Evolutionary conservation across 768 basidiomycete genomes (phyloP).

Genomic region (Lepiota brunneoincarnata): DNA sequence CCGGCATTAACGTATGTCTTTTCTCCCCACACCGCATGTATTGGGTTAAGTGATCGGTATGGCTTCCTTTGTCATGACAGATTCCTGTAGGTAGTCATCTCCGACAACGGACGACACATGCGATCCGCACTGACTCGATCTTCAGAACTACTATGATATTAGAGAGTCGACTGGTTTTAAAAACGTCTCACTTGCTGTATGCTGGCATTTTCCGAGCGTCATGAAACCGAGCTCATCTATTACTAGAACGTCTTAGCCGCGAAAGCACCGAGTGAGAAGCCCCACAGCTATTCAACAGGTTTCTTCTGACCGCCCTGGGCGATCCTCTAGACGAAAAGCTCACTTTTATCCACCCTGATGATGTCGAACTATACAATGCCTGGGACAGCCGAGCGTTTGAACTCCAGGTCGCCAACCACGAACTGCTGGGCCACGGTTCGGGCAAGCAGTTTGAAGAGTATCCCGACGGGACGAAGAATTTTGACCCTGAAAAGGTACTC

Average conservation of each 20-base stretch:
- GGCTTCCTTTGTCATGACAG: conserved; percentile 27
- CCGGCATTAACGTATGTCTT: conserved; percentile 72
- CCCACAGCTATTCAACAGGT: not conserved
- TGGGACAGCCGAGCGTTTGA: conserved; percentile 84
- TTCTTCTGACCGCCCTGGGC: not conserved
- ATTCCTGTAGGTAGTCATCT: conserved; percentile 50
- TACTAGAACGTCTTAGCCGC: conserved; percentile 78
- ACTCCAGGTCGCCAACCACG: conserved; percentile 89
- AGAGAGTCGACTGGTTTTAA: conserved; percentile 84
- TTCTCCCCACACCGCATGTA: not conserved
- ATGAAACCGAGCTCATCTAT: not conserved
- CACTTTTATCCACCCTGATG: conserved; percentile 82
- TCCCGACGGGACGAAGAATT: conserved; percentile 76
- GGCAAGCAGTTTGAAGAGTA: conserved; percentile 82
- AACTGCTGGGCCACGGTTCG: conserved; percentile 81
- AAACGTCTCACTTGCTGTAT: conserved; percentile 79
- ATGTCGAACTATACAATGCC: conserved; percentile 66
- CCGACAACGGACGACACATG: not conserved
- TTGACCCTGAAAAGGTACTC: conserved; percentile 63
- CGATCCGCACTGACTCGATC: not conserved
- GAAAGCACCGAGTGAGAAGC: conserved; percentile 71
- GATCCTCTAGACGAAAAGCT: conserved; percentile 59
- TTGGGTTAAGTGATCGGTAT: not conserved
- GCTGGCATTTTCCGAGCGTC: conserved; percentile 20
- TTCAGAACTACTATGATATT: conserved; percentile 78